Evolutionary conservation across 2,329 filamentous ascomycete genomes (phyloP).

Genomic region (Phyllachora maydis): DNA sequence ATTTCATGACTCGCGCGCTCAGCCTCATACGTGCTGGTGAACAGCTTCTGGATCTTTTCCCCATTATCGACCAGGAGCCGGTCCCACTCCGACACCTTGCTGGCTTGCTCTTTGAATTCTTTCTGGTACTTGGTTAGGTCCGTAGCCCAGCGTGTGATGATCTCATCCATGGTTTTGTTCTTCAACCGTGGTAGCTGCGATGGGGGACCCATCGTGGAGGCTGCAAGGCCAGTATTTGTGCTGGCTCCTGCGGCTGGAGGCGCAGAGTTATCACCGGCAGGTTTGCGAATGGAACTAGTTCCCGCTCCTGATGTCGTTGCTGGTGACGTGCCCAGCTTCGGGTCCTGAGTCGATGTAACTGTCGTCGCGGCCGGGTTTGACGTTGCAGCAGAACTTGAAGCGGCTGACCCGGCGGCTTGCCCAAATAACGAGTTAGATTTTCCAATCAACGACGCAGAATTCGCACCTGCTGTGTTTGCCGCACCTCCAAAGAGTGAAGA

Average conservation of each 20-base stretch:
- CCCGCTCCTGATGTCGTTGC: constrained; percentile 3
- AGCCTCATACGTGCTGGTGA: constrained; percentile 79
- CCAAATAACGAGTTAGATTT: too few species aligned
- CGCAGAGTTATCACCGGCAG: too few species aligned
- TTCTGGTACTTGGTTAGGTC: constrained; percentile 93
- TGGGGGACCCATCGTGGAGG: constrained; percentile 60
- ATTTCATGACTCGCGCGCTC: constrained; percentile 86
- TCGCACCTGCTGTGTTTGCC: too few species aligned
- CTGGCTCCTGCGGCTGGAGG: too few species aligned
- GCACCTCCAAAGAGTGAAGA: too few species aligned
- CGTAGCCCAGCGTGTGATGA: constrained; percentile 89
- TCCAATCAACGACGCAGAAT: too few species aligned
- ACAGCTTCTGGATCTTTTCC: constrained; percentile 86
- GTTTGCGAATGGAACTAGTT: constrained; percentile 12
- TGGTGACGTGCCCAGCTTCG: too few species aligned
- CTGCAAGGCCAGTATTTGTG: constrained; percentile 24
- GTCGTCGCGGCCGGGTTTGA: too few species aligned
- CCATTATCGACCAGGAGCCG: constrained; percentile 81
- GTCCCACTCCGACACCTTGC: constrained; percentile 79
- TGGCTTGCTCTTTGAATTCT: constrained; percentile 80
- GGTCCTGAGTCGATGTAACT: too few species aligned
- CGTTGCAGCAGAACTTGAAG: too few species aligned
- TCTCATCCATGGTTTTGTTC: constrained; percentile 98
- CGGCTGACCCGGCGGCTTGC: too few species aligned
- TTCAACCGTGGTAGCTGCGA: constrained; percentile 80